Base-by-base conservation (phyloP, 805 yeast genomes). In the Priceomyces carsonii region DNA sequence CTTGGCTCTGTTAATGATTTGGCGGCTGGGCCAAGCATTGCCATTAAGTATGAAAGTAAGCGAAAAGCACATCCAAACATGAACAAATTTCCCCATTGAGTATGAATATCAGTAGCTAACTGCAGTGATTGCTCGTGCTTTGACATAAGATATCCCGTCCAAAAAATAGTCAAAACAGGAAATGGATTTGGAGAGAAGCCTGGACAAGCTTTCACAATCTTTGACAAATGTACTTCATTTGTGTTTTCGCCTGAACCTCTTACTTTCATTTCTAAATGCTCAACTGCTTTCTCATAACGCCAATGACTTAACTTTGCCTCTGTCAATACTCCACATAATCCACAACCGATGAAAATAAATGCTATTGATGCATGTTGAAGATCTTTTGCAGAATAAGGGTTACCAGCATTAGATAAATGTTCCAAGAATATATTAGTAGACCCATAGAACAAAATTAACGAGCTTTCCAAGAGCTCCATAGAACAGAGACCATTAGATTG, bases 121-220 rank as follows among this genome's bases (percentile, higher is more conserved):
- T 57, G 68, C 1, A 93, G 82, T 5, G 90, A 85, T 61, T 93
- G 99, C 25, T 79, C 80, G 61, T 93, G 99, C 59, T 84, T 87
- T 1, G 97, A 89, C 99, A 93, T 93, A 43, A 93, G 71, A 9
- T 83, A 73, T 18, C 99, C 99, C 1, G 98, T 93, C 95, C 96
- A 93, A 64, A 86, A 93, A 21, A 93, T 85, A 2, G 95, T 88
- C 45, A 93, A 77, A 1, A 86, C 80, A 3, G 98, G 97, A 76
- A 93, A 88, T 21, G 97, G 97, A 57, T 93, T 93, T 45, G 95
- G 90, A 1, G 95, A 82, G 58, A 69, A 85, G 0, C 95, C 95
- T 2, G 90, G 90, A 1, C 82, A 61, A 8, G 67, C 66, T 39
- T 61, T 64, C 3, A 44, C 18, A 13, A 57, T 47, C 2, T 42